Evolutionary conservation across 2,329 filamentous ascomycete species (phyloP).

Genomic region (Paradendryphiella salina): DNA sequence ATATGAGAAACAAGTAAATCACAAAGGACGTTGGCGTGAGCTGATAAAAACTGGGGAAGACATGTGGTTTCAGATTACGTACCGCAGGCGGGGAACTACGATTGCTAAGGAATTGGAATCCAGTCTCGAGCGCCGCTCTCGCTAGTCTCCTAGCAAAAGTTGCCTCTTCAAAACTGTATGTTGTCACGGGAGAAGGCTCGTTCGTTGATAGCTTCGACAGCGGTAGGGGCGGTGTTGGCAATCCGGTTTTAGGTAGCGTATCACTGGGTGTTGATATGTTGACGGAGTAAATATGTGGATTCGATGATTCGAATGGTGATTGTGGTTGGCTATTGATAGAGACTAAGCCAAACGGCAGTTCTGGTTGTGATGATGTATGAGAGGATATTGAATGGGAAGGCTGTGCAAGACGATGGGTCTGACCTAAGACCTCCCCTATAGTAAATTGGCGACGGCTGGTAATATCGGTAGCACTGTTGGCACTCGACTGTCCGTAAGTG

Average conservation of each 20-base stretch:
- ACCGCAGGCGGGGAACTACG: constrained; percentile 28
- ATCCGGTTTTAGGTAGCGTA: constrained; percentile 33
- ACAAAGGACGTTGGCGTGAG: not conserved
- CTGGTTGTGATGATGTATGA: constrained; percentile 3
- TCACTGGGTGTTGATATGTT: constrained; percentile 31
- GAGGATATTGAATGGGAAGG: constrained; percentile 4
- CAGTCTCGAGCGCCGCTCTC: constrained; percentile 65
- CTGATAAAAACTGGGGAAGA: too few relatives aligned
- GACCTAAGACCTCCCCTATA: constrained; percentile 28
- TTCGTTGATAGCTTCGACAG: constrained; percentile 33
- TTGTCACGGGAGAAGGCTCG: constrained; percentile 48
- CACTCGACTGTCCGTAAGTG: constrained; percentile 4
- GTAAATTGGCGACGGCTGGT: constrained; percentile 21
- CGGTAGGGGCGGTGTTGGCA: constrained; percentile 28
- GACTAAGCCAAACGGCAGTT: constrained; percentile 40
- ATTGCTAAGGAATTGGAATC: constrained; percentile 61
- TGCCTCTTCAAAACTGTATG: constrained; percentile 65
- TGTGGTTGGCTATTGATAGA: constrained; percentile 29
- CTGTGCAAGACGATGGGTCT: constrained; percentile 16
- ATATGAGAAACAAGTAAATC: not conserved
- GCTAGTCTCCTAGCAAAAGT: constrained; percentile 73
- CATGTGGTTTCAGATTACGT: not conserved
- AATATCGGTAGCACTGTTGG: constrained; percentile 11
- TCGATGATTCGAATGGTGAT: constrained; percentile 15
- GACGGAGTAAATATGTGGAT: constrained; percentile 27